Conservation (phyloP, 495 filamentous ascomycete species). For the Neurospora sp. region DNA sequence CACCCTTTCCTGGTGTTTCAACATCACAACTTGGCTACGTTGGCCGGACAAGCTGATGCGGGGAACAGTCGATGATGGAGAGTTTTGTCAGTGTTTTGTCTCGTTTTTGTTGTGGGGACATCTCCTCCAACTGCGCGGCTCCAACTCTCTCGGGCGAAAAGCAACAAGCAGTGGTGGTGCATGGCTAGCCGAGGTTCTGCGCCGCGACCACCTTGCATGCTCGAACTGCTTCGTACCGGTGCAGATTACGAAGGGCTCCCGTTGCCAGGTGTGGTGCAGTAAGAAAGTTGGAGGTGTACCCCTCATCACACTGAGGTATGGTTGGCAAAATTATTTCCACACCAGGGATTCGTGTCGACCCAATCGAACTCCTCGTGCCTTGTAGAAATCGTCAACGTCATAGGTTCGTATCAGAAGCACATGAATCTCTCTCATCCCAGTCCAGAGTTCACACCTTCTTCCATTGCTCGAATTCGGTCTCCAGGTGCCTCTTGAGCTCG, state of each 20-base stretch:
- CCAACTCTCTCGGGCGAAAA: background rate
- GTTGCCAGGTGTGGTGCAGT: background rate
- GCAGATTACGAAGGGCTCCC: background rate
- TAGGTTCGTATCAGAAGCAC: background rate
- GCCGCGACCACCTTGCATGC: background rate
- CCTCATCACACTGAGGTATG: background rate
- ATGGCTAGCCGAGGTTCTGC: background rate
- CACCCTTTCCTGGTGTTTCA: background rate
- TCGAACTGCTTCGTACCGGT: background rate
- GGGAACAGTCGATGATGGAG: background rate
- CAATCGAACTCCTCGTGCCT: background rate
- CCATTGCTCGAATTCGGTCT: slow-evolving; percentile 74
- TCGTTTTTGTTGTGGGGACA: background rate
- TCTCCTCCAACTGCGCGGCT: background rate
- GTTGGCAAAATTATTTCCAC: background rate
- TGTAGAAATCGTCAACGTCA: background rate
- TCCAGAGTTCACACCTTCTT: slow-evolving; percentile 43
- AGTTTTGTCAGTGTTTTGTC: background rate
- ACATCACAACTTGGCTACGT: background rate
- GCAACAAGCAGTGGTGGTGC: background rate
- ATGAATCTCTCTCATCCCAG: background rate
- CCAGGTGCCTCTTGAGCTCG: slow-evolving; percentile 70
- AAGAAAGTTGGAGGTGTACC: background rate
- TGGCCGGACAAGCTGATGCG: background rate
- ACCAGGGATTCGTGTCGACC: background rate